Conservation (phyloP, 495 filamentous ascomycete species). For the Penicillium mononematosum region DNA sequence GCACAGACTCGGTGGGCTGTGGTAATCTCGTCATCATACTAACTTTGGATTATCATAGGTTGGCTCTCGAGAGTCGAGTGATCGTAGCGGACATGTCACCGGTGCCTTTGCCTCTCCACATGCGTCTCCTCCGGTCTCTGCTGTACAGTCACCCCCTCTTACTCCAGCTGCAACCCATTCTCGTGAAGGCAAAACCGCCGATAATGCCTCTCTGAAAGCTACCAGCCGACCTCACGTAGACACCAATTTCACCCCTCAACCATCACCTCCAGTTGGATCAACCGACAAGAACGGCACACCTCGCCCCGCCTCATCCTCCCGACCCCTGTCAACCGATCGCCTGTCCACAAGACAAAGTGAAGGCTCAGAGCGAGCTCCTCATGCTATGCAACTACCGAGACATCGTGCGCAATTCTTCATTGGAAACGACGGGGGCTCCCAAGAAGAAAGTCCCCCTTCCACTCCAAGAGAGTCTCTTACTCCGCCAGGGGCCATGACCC, state of each 20-base stretch:
- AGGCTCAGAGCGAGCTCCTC: conserved; percentile 41
- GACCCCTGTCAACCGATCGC: conserved; percentile 49
- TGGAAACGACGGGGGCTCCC: conserved; percentile 57
- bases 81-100: conserved; percentile 39
- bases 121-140: conserved; percentile 52
- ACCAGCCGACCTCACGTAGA: conserved; percentile 57
- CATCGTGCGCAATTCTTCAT: conserved; percentile 71
- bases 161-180: conserved; percentile 76
- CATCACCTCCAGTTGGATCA: conserved; percentile 38
- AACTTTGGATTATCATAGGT: conserved; percentile 34
- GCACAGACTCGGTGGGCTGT: background rate
- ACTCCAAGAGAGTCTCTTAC: conserved; percentile 59
- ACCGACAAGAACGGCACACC: conserved; percentile 26
- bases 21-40: conserved; percentile 14
- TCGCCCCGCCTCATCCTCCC: conserved; percentile 42
- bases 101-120: conserved; percentile 45
- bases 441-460: conserved; percentile 52
- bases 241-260: conserved; percentile 58
- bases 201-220: conserved; percentile 27
- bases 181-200: conserved; percentile 43
- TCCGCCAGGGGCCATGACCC: conserved; percentile 70
- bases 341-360: conserved; percentile 32
- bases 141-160: conserved; percentile 84
- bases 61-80: conserved; percentile 48
- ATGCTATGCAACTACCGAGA: conserved; percentile 47